A percentile compares a stretch with the other conserved stretches of the same genome.
phyloP scores from a whole-genome alignment of 2,329 filamentous ascomycete genomes.

The Fusarium nanum region DNA sequence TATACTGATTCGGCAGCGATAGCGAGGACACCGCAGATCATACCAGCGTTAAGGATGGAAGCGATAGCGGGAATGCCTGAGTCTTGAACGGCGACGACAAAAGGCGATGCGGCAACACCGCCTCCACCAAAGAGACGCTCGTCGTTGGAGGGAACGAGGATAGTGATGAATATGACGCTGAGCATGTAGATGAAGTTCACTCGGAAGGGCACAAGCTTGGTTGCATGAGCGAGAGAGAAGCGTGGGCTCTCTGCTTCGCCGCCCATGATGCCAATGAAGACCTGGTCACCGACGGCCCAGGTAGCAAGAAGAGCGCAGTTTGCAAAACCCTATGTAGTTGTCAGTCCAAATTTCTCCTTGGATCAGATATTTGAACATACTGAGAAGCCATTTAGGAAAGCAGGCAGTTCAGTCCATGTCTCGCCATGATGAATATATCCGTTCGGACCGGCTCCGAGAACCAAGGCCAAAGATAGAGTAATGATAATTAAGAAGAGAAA shows the following conservation, averaged over 20 bases:
- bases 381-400: slow-evolving; percentile 32
- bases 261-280: slow-evolving; percentile 41
- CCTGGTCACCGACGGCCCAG: slow-evolving; percentile 41
- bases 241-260: slow-evolving; percentile 37
- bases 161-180: slow-evolving; percentile 34
- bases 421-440: slow-evolving; percentile 25
- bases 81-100: slow-evolving; percentile 29
- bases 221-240: slow-evolving; percentile 35
- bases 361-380: neutral
- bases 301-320: slow-evolving; percentile 33
- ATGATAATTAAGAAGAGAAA: slow-evolving; percentile 33
- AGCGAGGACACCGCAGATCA: slow-evolving; percentile 36
- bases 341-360: neutral
- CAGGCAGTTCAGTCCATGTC: slow-evolving; percentile 23
- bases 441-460: slow-evolving; percentile 23
- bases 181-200: slow-evolving; percentile 39
- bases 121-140: slow-evolving; percentile 25
- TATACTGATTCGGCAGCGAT: slow-evolving; percentile 31
- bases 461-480: slow-evolving; percentile 22
- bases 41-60: slow-evolving; percentile 37
- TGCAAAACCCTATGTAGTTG: slow-evolving; percentile 26
- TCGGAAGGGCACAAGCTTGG: slow-evolving; percentile 36
- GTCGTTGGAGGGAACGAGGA: slow-evolving; percentile 33
- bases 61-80: slow-evolving; percentile 30
- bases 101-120: slow-evolving; percentile 33